These are phyloP conservation scores for Prunus salicina DNA, from an alignment of 306 rosid genomes.

Conservation along the genomic window DNA sequence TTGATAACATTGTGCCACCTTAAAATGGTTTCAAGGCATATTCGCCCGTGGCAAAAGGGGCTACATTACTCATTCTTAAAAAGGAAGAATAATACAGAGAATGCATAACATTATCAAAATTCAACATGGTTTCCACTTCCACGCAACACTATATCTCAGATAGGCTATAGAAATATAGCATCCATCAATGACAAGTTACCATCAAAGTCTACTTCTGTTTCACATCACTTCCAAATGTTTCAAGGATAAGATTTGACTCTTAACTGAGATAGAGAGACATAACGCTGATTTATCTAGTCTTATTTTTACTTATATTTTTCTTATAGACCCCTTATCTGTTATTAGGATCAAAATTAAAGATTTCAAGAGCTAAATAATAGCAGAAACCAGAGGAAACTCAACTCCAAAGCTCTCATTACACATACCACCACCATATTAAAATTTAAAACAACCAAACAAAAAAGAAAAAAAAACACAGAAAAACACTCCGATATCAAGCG, in stretches of 20 bases:
- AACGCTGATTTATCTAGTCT: background rate
- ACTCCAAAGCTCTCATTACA: conserved; percentile 9
- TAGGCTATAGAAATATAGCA: background rate
- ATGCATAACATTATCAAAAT: background rate
- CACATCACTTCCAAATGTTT: background rate
- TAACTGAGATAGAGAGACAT: background rate
- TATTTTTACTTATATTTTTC: too few relatives aligned
- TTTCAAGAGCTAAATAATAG: too few relatives aligned
- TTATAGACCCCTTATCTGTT: too few relatives aligned
- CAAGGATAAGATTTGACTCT: background rate
- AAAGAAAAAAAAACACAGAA: background rate
- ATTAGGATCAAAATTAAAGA: too few relatives aligned
- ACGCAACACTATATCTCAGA: background rate
- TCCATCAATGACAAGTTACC: background rate
- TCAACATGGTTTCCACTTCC: background rate
- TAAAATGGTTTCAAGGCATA: too few relatives aligned
- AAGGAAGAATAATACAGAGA: too few relatives aligned
- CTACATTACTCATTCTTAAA: too few relatives aligned
- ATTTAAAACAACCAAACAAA: background rate
- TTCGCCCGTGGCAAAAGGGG: too few relatives aligned
- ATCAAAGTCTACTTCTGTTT: background rate
- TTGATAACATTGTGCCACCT: too few relatives aligned
- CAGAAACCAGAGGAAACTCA: background rate
- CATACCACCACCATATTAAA: background rate
- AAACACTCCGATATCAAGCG: background rate